Conservation (phyloP, 306 rosid species). For the Acmispon strigosus region DNA sequence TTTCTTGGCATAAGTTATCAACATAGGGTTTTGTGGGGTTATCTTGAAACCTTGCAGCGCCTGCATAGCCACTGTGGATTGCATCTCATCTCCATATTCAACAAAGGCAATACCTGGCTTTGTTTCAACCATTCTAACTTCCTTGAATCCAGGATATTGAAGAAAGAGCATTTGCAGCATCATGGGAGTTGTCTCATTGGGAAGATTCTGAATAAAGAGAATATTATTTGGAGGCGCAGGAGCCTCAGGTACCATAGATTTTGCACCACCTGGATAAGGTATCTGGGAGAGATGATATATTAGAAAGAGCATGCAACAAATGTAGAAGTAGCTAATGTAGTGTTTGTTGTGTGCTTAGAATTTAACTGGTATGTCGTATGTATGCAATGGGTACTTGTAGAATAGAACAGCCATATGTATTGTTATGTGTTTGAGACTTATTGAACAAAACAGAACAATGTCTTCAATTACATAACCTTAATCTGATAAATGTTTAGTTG, state of each 20-base stretch:
- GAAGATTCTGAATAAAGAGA: conserved; percentile 88
- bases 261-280: conserved; percentile 83
- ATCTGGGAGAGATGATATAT: conserved; percentile 55
- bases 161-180: conserved; percentile 98
- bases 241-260: conserved; percentile 78
- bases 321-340: background rate
- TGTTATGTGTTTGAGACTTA: too few relatives aligned
- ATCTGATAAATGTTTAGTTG: too few relatives aligned
- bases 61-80: conserved; percentile 89
- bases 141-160: conserved; percentile 89
- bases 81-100: conserved; percentile 87
- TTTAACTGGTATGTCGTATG: too few relatives aligned
- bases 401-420: too few relatives aligned
- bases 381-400: too few relatives aligned
- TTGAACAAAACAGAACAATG: too few relatives aligned
- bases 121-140: conserved; percentile 96
- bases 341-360: too few relatives aligned
- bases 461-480: too few relatives aligned
- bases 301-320: conserved; percentile 15
- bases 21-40: conserved; percentile 87
- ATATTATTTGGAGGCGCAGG: conserved; percentile 99
- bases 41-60: conserved; percentile 89
- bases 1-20: conserved; percentile 93
- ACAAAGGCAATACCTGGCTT: conserved; percentile 98
- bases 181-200: conserved; percentile 82